Percentiles rank a stretch among this genome's conserved stretches.
Conservation (phyloP, 257 asterid genomes). For the Nicotiana noctiflora region DNA sequence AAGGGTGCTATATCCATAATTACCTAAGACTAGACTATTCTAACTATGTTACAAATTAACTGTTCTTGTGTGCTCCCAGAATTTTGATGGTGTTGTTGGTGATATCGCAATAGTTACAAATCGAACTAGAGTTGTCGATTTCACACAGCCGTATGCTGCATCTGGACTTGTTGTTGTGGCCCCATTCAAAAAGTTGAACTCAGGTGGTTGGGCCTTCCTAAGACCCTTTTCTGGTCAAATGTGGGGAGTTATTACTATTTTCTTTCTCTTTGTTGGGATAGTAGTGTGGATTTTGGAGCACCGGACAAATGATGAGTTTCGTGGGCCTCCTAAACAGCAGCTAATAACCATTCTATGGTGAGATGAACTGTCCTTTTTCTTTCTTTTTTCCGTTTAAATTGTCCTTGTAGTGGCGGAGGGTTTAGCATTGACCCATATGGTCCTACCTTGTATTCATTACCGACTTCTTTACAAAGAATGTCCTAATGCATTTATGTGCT, state of each 20-base stretch:
- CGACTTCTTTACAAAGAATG: background rate
- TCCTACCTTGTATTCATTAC: background rate
- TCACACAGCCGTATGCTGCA: constrained; percentile 56
- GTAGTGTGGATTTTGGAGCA: constrained; percentile 72
- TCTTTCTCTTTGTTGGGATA: constrained; percentile 44
- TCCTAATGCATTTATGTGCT: background rate
- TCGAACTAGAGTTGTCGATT: constrained; percentile 47
- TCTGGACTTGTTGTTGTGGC: constrained; percentile 62
- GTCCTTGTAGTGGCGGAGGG: background rate
- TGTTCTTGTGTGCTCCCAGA: constrained; percentile 24
- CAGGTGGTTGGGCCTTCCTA: constrained; percentile 63
- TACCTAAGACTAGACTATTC: background rate
- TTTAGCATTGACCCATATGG: background rate
- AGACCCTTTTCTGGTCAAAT: constrained; percentile 45
- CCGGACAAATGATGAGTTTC: constrained; percentile 57
- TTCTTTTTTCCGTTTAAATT: background rate
- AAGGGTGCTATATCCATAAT: background rate
- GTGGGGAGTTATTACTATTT: constrained; percentile 53
- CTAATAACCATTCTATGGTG: constrained; percentile 53
- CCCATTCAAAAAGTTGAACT: constrained; percentile 34
- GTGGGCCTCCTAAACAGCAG: constrained; percentile 67
- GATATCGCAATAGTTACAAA: constrained; percentile 61
- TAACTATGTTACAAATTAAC: background rate
- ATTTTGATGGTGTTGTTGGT: constrained; percentile 56
- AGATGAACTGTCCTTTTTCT: constrained; percentile 13